Percentiles rank a stretch among this genome's conserved stretches.
These are phyloP conservation scores for Ascochyta fabae DNA, from an alignment of 2,329 filamentous ascomycete species.

Conservation along the genomic window DNA sequence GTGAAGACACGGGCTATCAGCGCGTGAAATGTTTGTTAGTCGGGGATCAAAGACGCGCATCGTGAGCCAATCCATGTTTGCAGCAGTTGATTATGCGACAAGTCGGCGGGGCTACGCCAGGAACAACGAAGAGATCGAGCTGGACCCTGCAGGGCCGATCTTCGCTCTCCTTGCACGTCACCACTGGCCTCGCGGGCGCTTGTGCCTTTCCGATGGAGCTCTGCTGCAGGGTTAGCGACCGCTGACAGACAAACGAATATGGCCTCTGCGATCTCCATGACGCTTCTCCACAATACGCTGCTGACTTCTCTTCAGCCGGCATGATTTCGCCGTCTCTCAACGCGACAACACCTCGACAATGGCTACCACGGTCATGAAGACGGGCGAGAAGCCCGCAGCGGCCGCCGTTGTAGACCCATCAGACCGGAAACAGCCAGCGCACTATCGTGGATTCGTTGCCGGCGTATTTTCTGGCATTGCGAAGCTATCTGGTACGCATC, in stretches of 20 bases:
- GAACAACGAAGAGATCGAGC: slow-evolving; percentile 2
- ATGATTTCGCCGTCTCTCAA: slow-evolving; percentile 25
- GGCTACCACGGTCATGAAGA: slow-evolving; percentile 46
- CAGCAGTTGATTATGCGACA: neutral
- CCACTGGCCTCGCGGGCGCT: slow-evolving; percentile 40
- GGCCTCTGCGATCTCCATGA: slow-evolving; percentile 1
- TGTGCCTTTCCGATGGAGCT: slow-evolving; percentile 37
- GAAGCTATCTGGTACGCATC: slow-evolving; percentile 77
- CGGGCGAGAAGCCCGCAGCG: slow-evolving; percentile 31
- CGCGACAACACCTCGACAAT: slow-evolving; percentile 31
- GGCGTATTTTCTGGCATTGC: slow-evolving; percentile 95
- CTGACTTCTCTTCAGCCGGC: slow-evolving; percentile 17
- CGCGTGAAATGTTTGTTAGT: neutral
- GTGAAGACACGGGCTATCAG: neutral
- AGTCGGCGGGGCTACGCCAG: slow-evolving; percentile 11
- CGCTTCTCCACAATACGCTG: slow-evolving; percentile 18
- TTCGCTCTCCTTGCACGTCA: slow-evolving; percentile 35
- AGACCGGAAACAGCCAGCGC: slow-evolving; percentile 52
- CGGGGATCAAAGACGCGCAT: slow-evolving; percentile 2
- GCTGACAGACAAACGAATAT: slow-evolving; percentile 17
- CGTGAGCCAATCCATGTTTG: slow-evolving; percentile 1
- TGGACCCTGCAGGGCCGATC: neutral
- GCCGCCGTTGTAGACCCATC: slow-evolving; percentile 36
- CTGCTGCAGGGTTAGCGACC: slow-evolving; percentile 10
- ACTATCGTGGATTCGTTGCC: slow-evolving; percentile 96